Evolutionary conservation across 176 grass and related monocot genomes (phyloP).

Genomic region (Oryza nivara): DNA sequence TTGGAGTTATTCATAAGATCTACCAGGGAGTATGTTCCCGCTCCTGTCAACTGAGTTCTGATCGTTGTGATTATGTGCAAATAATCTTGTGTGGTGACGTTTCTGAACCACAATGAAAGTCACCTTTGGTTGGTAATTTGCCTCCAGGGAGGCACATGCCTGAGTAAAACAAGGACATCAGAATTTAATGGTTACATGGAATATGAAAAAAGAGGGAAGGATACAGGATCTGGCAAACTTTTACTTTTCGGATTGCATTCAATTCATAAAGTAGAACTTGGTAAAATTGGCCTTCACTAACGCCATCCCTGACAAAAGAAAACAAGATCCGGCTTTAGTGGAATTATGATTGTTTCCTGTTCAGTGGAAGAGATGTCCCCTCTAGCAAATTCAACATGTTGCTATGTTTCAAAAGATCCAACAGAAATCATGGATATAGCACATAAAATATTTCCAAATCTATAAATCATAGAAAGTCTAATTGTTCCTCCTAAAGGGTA

Average conservation of each 20-base stretch:
- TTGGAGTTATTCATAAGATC: constrained; percentile 9
- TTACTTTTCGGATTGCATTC: constrained; percentile 62
- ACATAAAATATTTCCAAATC: background rate
- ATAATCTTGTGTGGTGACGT: constrained; percentile 74
- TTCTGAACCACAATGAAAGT: constrained; percentile 80
- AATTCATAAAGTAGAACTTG: constrained; percentile 71
- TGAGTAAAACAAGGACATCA: constrained; percentile 34
- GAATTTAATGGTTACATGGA: background rate
- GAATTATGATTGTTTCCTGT: background rate
- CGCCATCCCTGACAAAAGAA: constrained; percentile 54
- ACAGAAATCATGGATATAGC: background rate
- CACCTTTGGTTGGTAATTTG: constrained; percentile 67
- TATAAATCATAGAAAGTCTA: background rate
- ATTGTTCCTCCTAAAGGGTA: background rate
- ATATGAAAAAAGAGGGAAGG: background rate
- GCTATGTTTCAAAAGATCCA: background rate
- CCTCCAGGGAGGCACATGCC: constrained; percentile 68
- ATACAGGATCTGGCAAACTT: background rate
- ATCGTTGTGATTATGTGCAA: constrained; percentile 67
- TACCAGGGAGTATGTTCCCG: constrained; percentile 80
- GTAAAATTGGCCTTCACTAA: constrained; percentile 76
- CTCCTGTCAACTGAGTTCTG: constrained; percentile 47
- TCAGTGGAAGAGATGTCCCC: background rate
- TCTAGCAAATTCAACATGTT: background rate
- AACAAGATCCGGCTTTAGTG: constrained; percentile 11